Evolutionary conservation across 2,329 filamentous ascomycete genomes (phyloP).

Genomic region (Apiospora malaysiana): DNA sequence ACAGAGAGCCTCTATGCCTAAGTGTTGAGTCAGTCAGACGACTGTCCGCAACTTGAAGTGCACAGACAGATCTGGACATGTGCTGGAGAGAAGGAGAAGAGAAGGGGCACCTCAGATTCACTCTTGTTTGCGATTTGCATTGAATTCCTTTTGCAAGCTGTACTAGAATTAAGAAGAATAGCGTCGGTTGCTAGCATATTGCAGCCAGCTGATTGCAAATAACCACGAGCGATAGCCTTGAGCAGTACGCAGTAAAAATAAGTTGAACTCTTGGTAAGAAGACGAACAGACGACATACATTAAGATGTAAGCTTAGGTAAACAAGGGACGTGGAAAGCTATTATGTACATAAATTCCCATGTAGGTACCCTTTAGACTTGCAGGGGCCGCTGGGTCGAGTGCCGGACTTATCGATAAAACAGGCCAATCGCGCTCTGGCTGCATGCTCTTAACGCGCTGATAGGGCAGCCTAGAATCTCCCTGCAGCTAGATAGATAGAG

Average conservation of each 20-base stretch:
- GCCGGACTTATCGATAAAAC: slow-evolving; percentile 4
- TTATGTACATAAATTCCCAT: too few species aligned
- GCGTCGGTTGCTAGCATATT: background rate
- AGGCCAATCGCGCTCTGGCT: slow-evolving; percentile 11
- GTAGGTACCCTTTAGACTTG: too few species aligned
- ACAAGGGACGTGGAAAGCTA: background rate
- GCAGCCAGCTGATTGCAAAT: background rate
- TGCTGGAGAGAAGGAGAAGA: background rate
- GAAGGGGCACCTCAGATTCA: background rate
- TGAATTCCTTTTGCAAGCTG: background rate
- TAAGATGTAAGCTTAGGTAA: too few species aligned
- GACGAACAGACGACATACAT: too few species aligned
- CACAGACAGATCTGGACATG: background rate
- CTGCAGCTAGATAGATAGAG: too few species aligned
- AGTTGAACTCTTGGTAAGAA: too few species aligned
- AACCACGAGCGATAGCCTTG: background rate
- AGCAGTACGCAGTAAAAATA: background rate
- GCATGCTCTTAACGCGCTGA: slow-evolving; percentile 22
- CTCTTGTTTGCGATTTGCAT: background rate
- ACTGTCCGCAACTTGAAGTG: background rate
- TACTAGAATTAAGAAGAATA: background rate
- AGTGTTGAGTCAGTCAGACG: background rate
- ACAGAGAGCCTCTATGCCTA: background rate
- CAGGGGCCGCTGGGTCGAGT: background rate
- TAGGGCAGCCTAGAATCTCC: background rate